phyloP scores from a whole-genome alignment of 306 rosid genomes.

The Acacia melanoxylon region DNA sequence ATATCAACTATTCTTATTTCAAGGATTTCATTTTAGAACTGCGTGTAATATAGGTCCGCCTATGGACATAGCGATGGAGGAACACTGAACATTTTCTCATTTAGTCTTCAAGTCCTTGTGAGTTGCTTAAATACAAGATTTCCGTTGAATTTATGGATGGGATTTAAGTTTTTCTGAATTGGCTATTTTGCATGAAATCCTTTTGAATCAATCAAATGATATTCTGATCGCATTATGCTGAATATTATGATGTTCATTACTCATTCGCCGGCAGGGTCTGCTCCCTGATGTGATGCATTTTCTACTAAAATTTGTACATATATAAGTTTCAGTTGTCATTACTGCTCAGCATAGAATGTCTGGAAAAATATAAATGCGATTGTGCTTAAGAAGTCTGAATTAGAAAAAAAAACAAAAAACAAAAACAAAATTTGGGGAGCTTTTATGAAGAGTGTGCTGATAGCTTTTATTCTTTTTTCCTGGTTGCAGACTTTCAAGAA shows the following conservation, averaged over 20 bases:
- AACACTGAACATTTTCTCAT: too few relatives aligned
- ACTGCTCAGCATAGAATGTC: background rate
- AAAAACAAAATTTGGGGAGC: background rate
- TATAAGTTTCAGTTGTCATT: background rate
- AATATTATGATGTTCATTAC: too few relatives aligned
- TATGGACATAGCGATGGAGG: background rate
- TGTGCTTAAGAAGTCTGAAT: background rate
- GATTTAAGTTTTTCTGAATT: background rate
- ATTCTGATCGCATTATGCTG: background rate
- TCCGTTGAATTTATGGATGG: background rate
- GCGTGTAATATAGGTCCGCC: background rate
- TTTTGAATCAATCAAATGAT: background rate
- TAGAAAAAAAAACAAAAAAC: too few relatives aligned
- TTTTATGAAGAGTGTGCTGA: background rate
- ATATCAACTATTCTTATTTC: background rate
- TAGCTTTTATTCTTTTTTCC: background rate
- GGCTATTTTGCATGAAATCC: background rate
- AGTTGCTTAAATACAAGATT: background rate
- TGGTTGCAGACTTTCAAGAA: background rate
- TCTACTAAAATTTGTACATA: background rate
- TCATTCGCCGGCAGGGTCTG: too few relatives aligned
- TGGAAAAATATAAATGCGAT: background rate
- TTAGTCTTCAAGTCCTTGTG: background rate
- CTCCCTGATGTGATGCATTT: too few relatives aligned
- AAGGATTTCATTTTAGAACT: background rate